phyloP scores from a whole-genome alignment of 495 filamentous ascomycete genomes.

The Pyronema domesticum region DNA sequence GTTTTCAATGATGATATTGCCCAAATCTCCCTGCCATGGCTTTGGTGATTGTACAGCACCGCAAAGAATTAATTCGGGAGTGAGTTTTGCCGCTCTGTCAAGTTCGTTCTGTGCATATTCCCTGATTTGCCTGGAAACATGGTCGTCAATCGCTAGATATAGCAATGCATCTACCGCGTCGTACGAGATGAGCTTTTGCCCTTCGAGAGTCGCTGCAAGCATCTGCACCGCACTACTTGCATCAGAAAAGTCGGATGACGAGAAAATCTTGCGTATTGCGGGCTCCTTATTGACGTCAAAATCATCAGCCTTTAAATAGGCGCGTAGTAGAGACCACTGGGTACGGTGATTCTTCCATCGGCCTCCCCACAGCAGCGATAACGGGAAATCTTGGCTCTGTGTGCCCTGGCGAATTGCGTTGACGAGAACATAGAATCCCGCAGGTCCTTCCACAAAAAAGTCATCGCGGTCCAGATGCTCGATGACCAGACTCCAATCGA shows the following conservation, averaged over 20 bases:
- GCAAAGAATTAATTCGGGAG: constrained; percentile 23
- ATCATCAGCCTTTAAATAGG: constrained; percentile 53
- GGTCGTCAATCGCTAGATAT: constrained; percentile 50
- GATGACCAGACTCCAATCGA: constrained; percentile 71
- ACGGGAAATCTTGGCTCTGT: constrained; percentile 39
- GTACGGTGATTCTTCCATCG: constrained; percentile 71
- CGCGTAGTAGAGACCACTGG: constrained; percentile 75
- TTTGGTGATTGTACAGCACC: constrained; percentile 35
- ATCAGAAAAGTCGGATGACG: constrained; percentile 53
- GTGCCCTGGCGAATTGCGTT: constrained; percentile 53
- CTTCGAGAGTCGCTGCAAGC: constrained; percentile 54
- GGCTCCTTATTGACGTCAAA: constrained; percentile 71
- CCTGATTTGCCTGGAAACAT: constrained; percentile 21
- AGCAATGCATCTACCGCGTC: constrained; percentile 71
- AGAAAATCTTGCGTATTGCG: constrained; percentile 59
- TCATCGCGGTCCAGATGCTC: constrained; percentile 66
- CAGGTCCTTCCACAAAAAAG: constrained; percentile 46
- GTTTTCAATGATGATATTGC: constrained; percentile 43
- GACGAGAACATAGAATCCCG: constrained; percentile 67
- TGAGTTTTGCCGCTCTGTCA: constrained; percentile 23
- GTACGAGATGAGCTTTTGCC: constrained; percentile 72
- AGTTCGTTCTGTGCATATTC: constrained; percentile 19
- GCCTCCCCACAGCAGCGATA: constrained; percentile 80
- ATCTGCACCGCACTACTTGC: constrained; percentile 51
- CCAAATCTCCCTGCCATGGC: constrained; percentile 44